Evolutionary conservation across 192 early-diverging fungal species (phyloP), one percentile per base, ranked within the genome.

Genomic region (Dissophora ornata): DNA sequence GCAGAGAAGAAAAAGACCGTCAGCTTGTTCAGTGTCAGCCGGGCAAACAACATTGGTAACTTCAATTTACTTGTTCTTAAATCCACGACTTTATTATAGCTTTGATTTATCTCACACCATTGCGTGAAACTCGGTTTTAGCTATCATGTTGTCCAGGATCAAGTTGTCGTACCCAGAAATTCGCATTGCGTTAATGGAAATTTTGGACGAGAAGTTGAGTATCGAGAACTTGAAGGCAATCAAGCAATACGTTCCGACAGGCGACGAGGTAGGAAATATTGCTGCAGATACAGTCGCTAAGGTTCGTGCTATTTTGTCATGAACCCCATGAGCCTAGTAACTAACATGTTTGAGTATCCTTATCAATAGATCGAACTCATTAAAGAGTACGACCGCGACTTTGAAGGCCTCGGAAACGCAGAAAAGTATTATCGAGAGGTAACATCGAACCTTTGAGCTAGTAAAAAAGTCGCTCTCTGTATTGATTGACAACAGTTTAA

Each of bases 21-120:
- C 26, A 87, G 82, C 18, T 51, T 87, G 33, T 67, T 87, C 16
- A 83, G 80, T 28, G 79, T 82, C 38, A 87, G 75, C 57, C 81
- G 86, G 1, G 84, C 86, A 19, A 87, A 87, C 66, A 87, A 87
- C 36, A 87, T 87, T 55, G 83, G 83, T 81, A 78, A 60, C 10
- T n/a, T n/a, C n/a, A n/a, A n/a, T n/a, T n/a, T n/a, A n/a, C n/a
- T n/a, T n/a, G n/a, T n/a, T n/a, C 1, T 15, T 41, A 2, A 15
- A 1, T 38, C 22, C 36, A 8, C 3, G 18, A 1, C 13, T 22
- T 38, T 21, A 10, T 55, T 11, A 7, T 41, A 10, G 2, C 40
- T 30, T 22, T 19, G n/a, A n/a, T n/a, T n/a, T n/a, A n/a, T n/a
- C n/a, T n/a, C n/a, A n/a, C n/a, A n/a, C n/a, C n/a, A n/a, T n/a